Evolutionary conservation across 805 yeast genomes (phyloP).

Genomic region (Tetrapisispora namnaoensis): DNA sequence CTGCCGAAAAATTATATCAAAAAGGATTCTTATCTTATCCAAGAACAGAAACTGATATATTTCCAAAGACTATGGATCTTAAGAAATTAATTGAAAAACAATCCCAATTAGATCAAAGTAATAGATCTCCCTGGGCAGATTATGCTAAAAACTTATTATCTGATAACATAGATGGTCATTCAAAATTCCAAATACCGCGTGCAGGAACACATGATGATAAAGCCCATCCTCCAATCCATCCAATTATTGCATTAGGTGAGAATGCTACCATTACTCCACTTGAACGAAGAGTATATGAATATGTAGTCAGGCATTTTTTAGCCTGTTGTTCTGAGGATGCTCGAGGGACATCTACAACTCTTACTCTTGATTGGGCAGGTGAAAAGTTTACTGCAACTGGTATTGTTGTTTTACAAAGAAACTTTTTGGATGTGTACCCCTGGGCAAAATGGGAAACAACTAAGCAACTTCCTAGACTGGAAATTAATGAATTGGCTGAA

Average conservation of each 20-base stretch:
- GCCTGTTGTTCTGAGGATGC: conserved; percentile 94
- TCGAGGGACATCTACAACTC: conserved; percentile 56
- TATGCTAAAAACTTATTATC: conserved; percentile 45
- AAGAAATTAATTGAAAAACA: conserved; percentile 53
- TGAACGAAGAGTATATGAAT: conserved; percentile 75
- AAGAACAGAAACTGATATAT: conserved; percentile 91
- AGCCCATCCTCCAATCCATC: conserved; percentile 98
- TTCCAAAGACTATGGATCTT: conserved; percentile 70
- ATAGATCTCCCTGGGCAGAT: conserved; percentile 78
- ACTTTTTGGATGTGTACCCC: conserved; percentile 71
- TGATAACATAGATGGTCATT: conserved; percentile 10
- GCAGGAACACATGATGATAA: conserved; percentile 79
- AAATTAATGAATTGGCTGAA: conserved; percentile 45
- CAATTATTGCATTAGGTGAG: conserved; percentile 36
- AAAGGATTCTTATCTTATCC: conserved; percentile 88
- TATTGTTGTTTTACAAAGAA: conserved; percentile 56
- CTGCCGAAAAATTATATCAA: conserved; percentile 80
- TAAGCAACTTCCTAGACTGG: conserved; percentile 54
- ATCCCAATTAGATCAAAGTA: conserved; percentile 23
- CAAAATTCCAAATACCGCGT: conserved; percentile 55
- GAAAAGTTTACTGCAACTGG: conserved; percentile 73
- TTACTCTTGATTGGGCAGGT: conserved; percentile 63
- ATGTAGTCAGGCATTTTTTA: conserved; percentile 71
- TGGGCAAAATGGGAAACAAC: conserved; percentile 72
- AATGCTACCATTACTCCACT: conserved; percentile 18